These are phyloP conservation scores for Penicillium brevicompactum DNA, from an alignment of 2,329 filamentous ascomycete species.

Conservation along the genomic window DNA sequence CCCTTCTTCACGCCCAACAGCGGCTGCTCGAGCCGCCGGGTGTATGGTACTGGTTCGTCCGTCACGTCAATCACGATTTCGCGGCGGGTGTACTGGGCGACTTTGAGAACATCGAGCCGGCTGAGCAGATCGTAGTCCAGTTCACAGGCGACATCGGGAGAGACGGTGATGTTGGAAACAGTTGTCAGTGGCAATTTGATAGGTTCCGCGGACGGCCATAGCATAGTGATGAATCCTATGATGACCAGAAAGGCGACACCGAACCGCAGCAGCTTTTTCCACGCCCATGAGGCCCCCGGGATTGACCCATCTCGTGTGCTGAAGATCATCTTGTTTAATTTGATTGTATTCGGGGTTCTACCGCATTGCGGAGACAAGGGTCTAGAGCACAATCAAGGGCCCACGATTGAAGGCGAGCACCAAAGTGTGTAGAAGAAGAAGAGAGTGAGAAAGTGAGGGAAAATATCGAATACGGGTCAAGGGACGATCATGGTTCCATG, in stretches of 20 bases:
- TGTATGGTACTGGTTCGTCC: slow-evolving; percentile 26
- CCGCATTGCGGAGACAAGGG: slow-evolving; percentile 23
- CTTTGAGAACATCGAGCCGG: slow-evolving; percentile 27
- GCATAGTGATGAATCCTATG: slow-evolving; percentile 25
- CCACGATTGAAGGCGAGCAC: slow-evolving; percentile 2
- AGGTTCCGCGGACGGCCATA: slow-evolving; percentile 29
- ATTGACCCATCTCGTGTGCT: slow-evolving; percentile 27
- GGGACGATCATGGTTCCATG: slow-evolving; percentile 25
- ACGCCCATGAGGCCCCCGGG: slow-evolving; percentile 32
- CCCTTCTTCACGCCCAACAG: slow-evolving; percentile 20
- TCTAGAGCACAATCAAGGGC: slow-evolving; percentile 11
- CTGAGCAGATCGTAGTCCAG: slow-evolving; percentile 28
- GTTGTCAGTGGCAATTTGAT: slow-evolving; percentile 13
- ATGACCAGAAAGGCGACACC: slow-evolving; percentile 28
- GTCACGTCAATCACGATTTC: slow-evolving; percentile 30
- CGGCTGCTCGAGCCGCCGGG: slow-evolving; percentile 30
- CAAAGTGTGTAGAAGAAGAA: slow-evolving; percentile 1
- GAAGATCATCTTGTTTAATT: slow-evolving; percentile 23
- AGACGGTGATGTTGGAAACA: slow-evolving; percentile 34
- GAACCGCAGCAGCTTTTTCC: slow-evolving; percentile 36
- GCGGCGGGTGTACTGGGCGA: slow-evolving; percentile 34
- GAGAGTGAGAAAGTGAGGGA: slow-evolving; percentile 2
- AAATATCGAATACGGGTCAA: slow-evolving; percentile 11
- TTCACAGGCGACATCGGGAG: slow-evolving; percentile 30
- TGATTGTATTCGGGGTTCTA: slow-evolving; percentile 3